Conservation (phyloP, 208 protist species). For the Trypanosoma mega region DNA sequence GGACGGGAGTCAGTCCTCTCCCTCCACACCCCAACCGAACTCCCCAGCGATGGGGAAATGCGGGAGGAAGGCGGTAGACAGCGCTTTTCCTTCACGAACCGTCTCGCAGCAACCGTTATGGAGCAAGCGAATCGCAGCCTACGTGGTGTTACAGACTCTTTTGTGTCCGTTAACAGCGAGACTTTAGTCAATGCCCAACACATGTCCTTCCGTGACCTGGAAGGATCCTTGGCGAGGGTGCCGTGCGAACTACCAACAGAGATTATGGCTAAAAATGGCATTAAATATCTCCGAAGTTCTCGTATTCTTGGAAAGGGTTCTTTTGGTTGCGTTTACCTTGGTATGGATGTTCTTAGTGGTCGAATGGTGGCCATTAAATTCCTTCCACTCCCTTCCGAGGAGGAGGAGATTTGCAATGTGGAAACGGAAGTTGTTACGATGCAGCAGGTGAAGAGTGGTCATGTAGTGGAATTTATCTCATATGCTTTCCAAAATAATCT, state of each 20-base stretch:
- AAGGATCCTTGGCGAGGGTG: slow-evolving; percentile 7
- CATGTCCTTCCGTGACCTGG: slow-evolving; percentile 13
- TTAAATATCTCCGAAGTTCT: slow-evolving; percentile 67
- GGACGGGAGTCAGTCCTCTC: slow-evolving; percentile 7
- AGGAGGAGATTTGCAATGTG: slow-evolving; percentile 51
- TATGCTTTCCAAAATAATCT: slow-evolving; percentile 70
- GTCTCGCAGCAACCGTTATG: neutral
- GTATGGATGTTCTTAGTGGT: slow-evolving; percentile 82
- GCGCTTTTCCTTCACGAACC: slow-evolving; percentile 29
- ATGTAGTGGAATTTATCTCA: slow-evolving; percentile 87
- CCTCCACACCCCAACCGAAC: neutral
- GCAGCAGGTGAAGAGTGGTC: slow-evolving; percentile 75
- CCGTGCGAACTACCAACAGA: slow-evolving; percentile 37
- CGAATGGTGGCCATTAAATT: slow-evolving; percentile 85
- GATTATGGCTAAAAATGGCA: slow-evolving; percentile 79
- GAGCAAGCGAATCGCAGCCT: slow-evolving; percentile 5
- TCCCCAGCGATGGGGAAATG: neutral
- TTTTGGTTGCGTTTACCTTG: slow-evolving; percentile 85
- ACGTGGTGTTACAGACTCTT: slow-evolving; percentile 10
- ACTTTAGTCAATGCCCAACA: slow-evolving; percentile 1
- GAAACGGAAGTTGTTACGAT: slow-evolving; percentile 85
- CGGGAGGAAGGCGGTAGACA: slow-evolving; percentile 11
- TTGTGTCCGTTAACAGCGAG: slow-evolving; percentile 19
- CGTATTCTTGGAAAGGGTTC: slow-evolving; percentile 84
- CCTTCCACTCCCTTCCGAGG: slow-evolving; percentile 69